Evolutionary conservation across 2,329 filamentous ascomycete genomes (phyloP).

Genomic region (Macrophomina pseudophaseolina): DNA sequence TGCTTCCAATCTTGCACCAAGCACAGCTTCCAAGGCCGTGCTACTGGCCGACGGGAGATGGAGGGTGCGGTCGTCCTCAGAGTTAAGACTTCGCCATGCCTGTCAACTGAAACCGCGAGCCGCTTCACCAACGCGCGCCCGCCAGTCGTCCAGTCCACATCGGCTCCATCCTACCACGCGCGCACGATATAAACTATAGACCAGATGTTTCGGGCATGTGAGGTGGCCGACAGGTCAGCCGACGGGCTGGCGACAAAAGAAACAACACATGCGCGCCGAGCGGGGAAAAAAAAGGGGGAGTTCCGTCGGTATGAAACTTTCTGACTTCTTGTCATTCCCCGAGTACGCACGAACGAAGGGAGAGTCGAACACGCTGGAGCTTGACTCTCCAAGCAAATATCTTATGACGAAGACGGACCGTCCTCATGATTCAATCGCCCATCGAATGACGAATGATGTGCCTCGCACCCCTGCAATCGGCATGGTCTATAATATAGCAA

Average conservation of each 20-base stretch:
- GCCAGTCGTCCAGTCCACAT: background rate
- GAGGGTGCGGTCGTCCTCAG: background rate
- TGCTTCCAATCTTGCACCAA: background rate
- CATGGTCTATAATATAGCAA: constrained; percentile 5
- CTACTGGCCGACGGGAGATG: background rate
- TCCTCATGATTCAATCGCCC: background rate
- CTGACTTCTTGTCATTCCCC: background rate
- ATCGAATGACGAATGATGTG: background rate
- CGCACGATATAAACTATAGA: background rate
- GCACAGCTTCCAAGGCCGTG: background rate
- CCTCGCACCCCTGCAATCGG: background rate
- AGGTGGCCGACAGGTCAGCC: background rate
- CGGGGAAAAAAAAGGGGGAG: background rate
- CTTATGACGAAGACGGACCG: background rate
- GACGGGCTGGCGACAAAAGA: background rate
- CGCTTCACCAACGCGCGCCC: background rate
- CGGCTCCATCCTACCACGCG: background rate
- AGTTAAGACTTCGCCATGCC: background rate
- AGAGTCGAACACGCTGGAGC: background rate
- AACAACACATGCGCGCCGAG: background rate
- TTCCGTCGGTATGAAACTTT: background rate
- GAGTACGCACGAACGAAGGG: background rate
- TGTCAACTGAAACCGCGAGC: background rate
- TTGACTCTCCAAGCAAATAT: background rate
- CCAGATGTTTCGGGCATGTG: background rate